Evolutionary conservation across 2,329 filamentous ascomycete species (phyloP).

Genomic region (Byssothecium circinans): DNA sequence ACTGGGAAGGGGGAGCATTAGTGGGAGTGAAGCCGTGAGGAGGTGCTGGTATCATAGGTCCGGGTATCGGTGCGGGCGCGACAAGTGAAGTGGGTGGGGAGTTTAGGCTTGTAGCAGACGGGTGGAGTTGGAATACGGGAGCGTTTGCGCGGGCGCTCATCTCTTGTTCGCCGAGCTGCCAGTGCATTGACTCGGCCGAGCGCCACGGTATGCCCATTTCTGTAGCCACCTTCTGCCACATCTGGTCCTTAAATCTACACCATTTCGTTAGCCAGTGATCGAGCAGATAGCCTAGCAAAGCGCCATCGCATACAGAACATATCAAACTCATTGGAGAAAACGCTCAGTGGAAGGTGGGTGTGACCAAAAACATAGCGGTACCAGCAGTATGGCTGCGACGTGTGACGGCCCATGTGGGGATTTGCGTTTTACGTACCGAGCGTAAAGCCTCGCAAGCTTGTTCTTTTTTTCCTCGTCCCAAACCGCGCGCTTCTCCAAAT

Average conservation of each 20-base stretch:
- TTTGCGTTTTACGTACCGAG: constrained; percentile 65
- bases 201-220: constrained; percentile 96
- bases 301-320: constrained; percentile 11
- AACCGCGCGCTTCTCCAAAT: constrained; percentile 86
- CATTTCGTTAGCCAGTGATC: constrained; percentile 23
- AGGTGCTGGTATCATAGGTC: constrained; percentile 11
- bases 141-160: constrained; percentile 93
- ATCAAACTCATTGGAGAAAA: neutral
- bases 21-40: constrained; percentile 43
- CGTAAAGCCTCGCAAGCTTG: constrained; percentile 90
- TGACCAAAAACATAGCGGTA: constrained; percentile 10
- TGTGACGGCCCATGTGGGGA: constrained; percentile 11
- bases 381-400: constrained; percentile 2
- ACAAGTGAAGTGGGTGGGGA: constrained; percentile 33
- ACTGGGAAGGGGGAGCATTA: constrained; percentile 37
- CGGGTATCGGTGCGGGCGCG: constrained; percentile 21
- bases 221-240: constrained; percentile 95
- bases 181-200: constrained; percentile 96
- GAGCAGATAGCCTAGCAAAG: neutral
- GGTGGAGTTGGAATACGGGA: constrained; percentile 69
- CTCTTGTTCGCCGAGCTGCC: constrained; percentile 89
- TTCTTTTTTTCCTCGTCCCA: constrained; percentile 99
- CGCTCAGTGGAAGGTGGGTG: constrained; percentile 2
- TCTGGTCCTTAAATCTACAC: constrained; percentile 88
- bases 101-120: constrained; percentile 38